Base-by-base conservation (phyloP, 2,329 filamentous ascomycete genomes). In the Trichophyton equinum region DNA sequence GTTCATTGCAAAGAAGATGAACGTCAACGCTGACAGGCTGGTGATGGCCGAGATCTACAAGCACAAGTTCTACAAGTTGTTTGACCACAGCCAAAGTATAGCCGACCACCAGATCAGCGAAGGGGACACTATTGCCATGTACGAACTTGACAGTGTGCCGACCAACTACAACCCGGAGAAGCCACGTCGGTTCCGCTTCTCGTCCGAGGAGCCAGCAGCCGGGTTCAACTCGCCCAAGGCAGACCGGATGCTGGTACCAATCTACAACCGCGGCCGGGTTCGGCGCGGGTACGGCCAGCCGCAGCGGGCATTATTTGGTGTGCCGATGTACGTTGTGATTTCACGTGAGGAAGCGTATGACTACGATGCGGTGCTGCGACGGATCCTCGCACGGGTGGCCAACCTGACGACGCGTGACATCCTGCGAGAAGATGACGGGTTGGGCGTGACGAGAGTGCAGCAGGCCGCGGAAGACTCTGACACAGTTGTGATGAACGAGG, bases 31-130 rank as follows among this genome's bases (percentile, higher is more conserved):
- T 63, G 76, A 60, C 70, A 79, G 57, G 80, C 85, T 96, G n/a
- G 84, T 96, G 69, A 85, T 86, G 13, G 86, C 84, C 0, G 94
- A 99, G 68, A 84, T 95, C 58, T 95, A 89, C 71, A 87, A 84
- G 66, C 79, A 84, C 66, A 90, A 86, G 67, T 91, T 96, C 73
- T 97, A 91, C 78, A 92, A 91, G 70, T 81, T 89, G 57, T 91
- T 94, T 65, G 82, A 89, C 25, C 88, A 96, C 67, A 76, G 76
- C 6, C 79, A 80, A 33, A 76, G 78, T 6, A 84, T 91, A 8
- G 84, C 85, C 0, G 91, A 96, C 61, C 83, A 85, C 56, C 76
- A 76, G 58, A 91, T 96, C 60, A 73, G 77, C 25, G 64, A 69
- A 0, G 77, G 75, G 22, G 87, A 88, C 62, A 82, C 87, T 60